phyloP scores from a whole-genome alignment of 1,139 yeast genomes.

The Saccharomyces hybrid region DNA sequence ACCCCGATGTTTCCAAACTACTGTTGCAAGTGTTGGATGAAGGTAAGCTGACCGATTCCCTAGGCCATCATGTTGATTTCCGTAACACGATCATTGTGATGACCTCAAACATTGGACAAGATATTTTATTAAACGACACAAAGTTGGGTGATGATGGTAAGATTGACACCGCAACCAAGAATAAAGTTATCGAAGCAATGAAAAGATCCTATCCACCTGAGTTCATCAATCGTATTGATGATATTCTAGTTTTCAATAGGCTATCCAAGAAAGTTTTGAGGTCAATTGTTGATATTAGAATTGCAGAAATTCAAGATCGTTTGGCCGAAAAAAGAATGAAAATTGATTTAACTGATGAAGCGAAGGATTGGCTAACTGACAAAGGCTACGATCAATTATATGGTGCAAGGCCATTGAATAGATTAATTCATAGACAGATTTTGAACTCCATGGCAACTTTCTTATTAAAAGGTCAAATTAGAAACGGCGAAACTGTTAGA shows the following conservation, averaged over 20 bases:
- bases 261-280: slow-evolving; percentile 65
- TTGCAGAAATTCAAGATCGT: slow-evolving; percentile 71
- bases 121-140: slow-evolving; percentile 60
- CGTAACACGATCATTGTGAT: slow-evolving; percentile 91
- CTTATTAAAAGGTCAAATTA: slow-evolving; percentile 71
- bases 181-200: slow-evolving; percentile 57
- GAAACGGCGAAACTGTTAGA: slow-evolving; percentile 57
- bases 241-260: slow-evolving; percentile 81
- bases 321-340: slow-evolving; percentile 71
- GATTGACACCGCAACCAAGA: slow-evolving; percentile 43
- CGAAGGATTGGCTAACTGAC: slow-evolving; percentile 69
- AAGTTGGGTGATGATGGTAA: slow-evolving; percentile 43
- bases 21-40: slow-evolving; percentile 89
- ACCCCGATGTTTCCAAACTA: slow-evolving; percentile 83
- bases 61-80: slow-evolving; percentile 90
- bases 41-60: slow-evolving; percentile 88
- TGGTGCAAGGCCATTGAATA: slow-evolving; percentile 93
- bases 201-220: slow-evolving; percentile 81
- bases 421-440: slow-evolving; percentile 72
- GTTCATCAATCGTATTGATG: slow-evolving; percentile 88
- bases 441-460: slow-evolving; percentile 80
- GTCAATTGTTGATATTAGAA: slow-evolving; percentile 74
- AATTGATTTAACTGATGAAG: slow-evolving; percentile 49
- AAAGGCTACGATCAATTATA: slow-evolving; percentile 85
- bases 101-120: slow-evolving; percentile 97